Base-by-base conservation (phyloP, 371 early-diverging fungal genomes). In the Coemansia sp. region DNA sequence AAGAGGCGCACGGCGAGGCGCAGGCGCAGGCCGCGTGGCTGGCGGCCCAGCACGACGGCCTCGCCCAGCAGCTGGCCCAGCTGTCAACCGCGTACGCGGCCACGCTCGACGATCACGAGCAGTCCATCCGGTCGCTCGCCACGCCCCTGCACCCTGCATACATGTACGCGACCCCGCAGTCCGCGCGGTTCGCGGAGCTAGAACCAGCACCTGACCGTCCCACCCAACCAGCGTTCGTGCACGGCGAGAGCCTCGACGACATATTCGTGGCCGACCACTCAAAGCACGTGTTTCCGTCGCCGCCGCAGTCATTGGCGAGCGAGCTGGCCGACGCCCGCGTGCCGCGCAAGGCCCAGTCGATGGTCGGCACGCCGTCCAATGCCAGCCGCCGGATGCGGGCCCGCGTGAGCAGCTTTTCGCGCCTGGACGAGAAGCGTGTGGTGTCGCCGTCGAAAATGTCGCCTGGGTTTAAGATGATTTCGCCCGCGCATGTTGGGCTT, bases 71-170 rank as follows among this genome's bases (percentile, higher is more conserved):
- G 5, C 51, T 72, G 34, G 35, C 53, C 41, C 36, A 54, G 41
- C 53, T 65, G 4, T 50, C 68, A 16, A 14, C 34, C 6, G 74
- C 68, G 45, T 72, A 65, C 38, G 58, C 57, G 5, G 47, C 61
- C 5, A 72, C 68, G 74, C 59, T 72, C 30, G 50, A 61, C 33
- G 68, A 68, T 9, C 74, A 72, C 16, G 74, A 72, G 51, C 69
- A 68, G 59, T 38, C 65, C 3, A 64, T 72, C 9, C 51, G 74
- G 4, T 8, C 42, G 40, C 61, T 68, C 16, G 57, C 55, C 16
- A 65, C 64, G 2, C 54, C 9, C 20, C 5, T 16, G 47, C 47
- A 47, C 20, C 43, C 42, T 45, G 16, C 55, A 55, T 26, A 26
- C 26, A 26, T 26, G 26, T 26, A 26, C 26, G 26, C 26, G 26